A percentile compares a stretch with the other conserved stretches of the same genome.
Evolutionary conservation across 1,284 basidiomycete genomes (phyloP).

Genomic region (Filobasidium uniguttulatum): DNA sequence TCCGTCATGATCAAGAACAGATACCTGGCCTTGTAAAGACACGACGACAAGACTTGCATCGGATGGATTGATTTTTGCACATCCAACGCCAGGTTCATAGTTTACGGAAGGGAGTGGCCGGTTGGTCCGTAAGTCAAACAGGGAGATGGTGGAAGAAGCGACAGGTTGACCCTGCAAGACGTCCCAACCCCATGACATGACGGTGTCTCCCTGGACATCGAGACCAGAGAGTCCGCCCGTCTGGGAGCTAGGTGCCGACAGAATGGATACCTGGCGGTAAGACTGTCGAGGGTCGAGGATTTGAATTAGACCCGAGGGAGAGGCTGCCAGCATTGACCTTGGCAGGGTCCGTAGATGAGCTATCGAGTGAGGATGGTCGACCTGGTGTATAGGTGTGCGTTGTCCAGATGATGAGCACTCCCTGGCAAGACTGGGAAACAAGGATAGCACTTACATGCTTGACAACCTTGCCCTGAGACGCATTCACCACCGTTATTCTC

Average conservation of each 20-base stretch:
- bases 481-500: conserved; percentile 58
- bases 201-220: conserved; percentile 58
- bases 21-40: neutral
- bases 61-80: conserved; percentile 70
- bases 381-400: conserved; percentile 15
- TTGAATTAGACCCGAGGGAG: conserved; percentile 67
- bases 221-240: conserved; percentile 69
- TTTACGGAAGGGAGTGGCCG: conserved; percentile 62
- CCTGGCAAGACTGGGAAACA: conserved; percentile 28
- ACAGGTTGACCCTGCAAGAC: conserved; percentile 79
- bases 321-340: conserved; percentile 52
- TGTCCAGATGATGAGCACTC: neutral
- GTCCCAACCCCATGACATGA: conserved; percentile 74
- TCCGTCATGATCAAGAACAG: conserved; percentile 17
- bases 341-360: conserved; percentile 30
- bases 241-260: conserved; percentile 58
- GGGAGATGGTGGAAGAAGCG: conserved; percentile 81
- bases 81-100: conserved; percentile 76
- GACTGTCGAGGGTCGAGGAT: conserved; percentile 63
- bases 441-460: conserved; percentile 42
- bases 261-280: conserved; percentile 38
- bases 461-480: conserved; percentile 54
- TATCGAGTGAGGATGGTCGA: conserved; percentile 25
- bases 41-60: conserved; percentile 63
- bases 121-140: conserved; percentile 78